Base-by-base conservation (phyloP, 2,329 filamentous ascomycete species). In the Colletotrichum theobromicola region DNA sequence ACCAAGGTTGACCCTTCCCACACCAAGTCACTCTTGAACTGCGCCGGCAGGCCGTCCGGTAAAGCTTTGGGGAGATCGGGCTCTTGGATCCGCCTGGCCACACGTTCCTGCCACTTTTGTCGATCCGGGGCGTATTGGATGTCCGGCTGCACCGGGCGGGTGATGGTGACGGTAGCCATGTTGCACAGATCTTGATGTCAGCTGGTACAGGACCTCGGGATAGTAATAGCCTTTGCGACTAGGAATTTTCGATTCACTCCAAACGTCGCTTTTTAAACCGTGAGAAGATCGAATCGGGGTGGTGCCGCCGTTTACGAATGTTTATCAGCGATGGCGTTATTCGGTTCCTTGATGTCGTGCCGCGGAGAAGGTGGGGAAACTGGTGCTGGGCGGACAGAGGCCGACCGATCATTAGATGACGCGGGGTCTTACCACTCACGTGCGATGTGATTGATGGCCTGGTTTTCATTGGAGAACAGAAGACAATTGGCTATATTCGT, bases 61-160 rank as follows among this genome's bases (percentile, higher is more conserved):
- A 92, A 77, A 0, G 81, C 80, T 6, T 79, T 84, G 4, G 81
- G 79, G 1, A 88, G 79, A 2, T 79, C 77, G 8, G 87, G 87
- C 0, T 81, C 84, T 60, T 85, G 81, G 4, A 85, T 79, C 6
- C 88, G 84, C 7, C 84, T 82, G 57, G 87, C 81, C 21, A 84
- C 84, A 6, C 90, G 87, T 4, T 86, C 85, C 35, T 87, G 83
- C 76, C 89, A 93, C 77, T 89, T 91, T 32, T 86, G 83, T 58
- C 84, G 84, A 75, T 91, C 84, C 0, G 91, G 90, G 1, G 86
- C 83, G 78, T 92, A 93, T 2, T 83, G 82, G 68, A 92, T 93
- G 76, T 92, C 90, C 1, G 90, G 90, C 77, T 91, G 90, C 30
- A 86, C 86, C 4, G 83, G 82, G 3, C 83, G 84, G 55, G 72